Evolutionary conservation across 1,284 basidiomycete species (phyloP), one percentile per base, ranked within the genome.

Genomic region (Ganoderma sp.): DNA sequence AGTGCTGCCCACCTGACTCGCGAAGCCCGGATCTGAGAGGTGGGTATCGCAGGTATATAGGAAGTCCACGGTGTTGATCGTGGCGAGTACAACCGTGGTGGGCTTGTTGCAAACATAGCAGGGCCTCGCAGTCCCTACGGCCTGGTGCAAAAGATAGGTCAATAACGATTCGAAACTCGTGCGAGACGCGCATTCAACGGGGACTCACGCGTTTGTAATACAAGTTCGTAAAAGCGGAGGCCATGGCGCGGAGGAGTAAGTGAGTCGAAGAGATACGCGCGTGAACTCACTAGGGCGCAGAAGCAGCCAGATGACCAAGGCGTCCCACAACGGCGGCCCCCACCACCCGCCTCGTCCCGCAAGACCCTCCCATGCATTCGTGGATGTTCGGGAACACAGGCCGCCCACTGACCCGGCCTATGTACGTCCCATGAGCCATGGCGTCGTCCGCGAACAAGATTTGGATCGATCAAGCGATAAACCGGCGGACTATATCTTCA

Each of bases 171-270:
- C 37, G 25, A 17, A 15, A 25, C 58, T 10, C 12, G 10, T 41
- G 67, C 57, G 34, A 45, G 69, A 66, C 28, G 32, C 58, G 32
- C 43, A 52, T 42, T 61, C 32, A 45, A 37, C 15, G 17, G 37
- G 54, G 50, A 84, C 88, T 83, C 77, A 93, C 92, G 75, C 92
- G 87, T 79, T 92, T 93, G 82, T 92, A 93, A 79, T 94, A 94
- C 59, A 91, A 74, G 76, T 94, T 94, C 56, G 84, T 84, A 80
- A 94, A 92, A 48, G 87, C 87, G 80, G 94, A 92, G 54, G 87
- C 87, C 89, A 90, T 92, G 72, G 66, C 25, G 42, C 17, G 64
- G 22, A n/a, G 45, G 32, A 62, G 65, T 60, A 63, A 66, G 59
- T 52, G 63, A 68, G 67, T 39, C 50, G 56, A 58, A 50, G 63